Evolutionary conservation across 164 flowering plant species (phyloP).

Genomic region (Nymphaea thermarum): DNA sequence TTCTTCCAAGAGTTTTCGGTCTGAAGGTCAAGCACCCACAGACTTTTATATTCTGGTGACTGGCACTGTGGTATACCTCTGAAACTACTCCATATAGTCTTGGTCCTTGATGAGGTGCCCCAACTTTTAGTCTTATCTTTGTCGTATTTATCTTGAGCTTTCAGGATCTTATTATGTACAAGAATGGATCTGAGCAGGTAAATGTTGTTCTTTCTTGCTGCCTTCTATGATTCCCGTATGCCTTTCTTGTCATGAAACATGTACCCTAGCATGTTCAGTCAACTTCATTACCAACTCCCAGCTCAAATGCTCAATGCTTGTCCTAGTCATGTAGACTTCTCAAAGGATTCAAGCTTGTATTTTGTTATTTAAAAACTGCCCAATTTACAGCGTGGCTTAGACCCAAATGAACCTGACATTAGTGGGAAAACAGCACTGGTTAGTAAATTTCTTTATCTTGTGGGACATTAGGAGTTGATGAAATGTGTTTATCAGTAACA

Average conservation of each 20-base stretch:
- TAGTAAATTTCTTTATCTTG: slow-evolving; percentile 2
- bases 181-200: slow-evolving; percentile 55
- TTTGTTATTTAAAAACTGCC: too few relatives aligned
- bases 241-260: too few relatives aligned
- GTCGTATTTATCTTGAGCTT: slow-evolving; percentile 1
- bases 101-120: background rate
- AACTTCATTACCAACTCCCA: too few relatives aligned
- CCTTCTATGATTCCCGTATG: background rate
- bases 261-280: too few relatives aligned
- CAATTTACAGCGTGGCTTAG: slow-evolving; percentile 8
- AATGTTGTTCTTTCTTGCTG: slow-evolving; percentile 3
- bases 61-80: slow-evolving; percentile 64
- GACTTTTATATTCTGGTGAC: slow-evolving; percentile 77
- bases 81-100: background rate
- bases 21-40: slow-evolving; percentile 95
- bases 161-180: slow-evolving; percentile 63
- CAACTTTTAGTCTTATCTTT: background rate
- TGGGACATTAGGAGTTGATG: background rate
- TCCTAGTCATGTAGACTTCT: too few relatives aligned
- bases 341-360: too few relatives aligned
- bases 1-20: too few relatives aligned
- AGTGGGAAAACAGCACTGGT: slow-evolving; percentile 62
- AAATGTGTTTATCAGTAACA: background rate
- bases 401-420: slow-evolving; percentile 64
- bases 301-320: too few relatives aligned